phyloP scores from a whole-genome alignment of 306 rosid genomes.

The Lathyrus tuberosus region DNA sequence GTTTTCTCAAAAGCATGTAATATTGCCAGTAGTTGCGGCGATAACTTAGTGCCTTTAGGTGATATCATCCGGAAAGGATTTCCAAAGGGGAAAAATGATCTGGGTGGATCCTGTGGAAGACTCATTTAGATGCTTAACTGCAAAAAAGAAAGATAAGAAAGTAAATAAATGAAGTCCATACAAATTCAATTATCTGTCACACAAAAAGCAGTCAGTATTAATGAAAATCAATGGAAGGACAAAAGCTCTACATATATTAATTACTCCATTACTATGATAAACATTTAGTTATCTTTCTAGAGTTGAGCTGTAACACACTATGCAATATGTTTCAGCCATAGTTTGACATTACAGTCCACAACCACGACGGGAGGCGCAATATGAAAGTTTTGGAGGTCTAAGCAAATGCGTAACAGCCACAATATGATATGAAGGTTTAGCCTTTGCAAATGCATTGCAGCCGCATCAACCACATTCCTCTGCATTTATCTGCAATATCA shows the following conservation, averaged over 20 bases:
- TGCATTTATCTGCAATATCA: not conserved
- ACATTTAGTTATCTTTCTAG: not conserved
- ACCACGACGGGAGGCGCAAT: not conserved
- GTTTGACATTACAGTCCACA: not conserved
- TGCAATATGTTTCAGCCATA: not conserved
- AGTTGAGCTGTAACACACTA: not conserved
- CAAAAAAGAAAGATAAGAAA: conserved; percentile 16
- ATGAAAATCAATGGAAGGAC: conserved; percentile 9
- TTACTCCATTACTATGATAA: conserved; percentile 3
- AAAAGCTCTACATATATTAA: not conserved
- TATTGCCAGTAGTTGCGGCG: conserved; percentile 55
- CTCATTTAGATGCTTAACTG: conserved; percentile 64
- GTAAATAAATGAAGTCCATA: conserved; percentile 28
- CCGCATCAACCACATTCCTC: not conserved
- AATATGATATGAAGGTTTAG: too few relatives aligned
- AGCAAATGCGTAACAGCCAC: too few relatives aligned
- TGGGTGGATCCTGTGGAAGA: conserved; percentile 74
- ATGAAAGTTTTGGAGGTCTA: too few relatives aligned
- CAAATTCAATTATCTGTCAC: conserved; percentile 24
- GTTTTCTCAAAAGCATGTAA: conserved; percentile 64
- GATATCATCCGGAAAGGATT: conserved; percentile 76
- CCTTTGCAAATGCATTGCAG: too few relatives aligned
- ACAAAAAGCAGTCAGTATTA: conserved; percentile 8
- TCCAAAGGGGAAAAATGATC: conserved; percentile 81
- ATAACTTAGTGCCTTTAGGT: conserved; percentile 56